Evolutionary conservation across 2,329 filamentous ascomycete genomes (phyloP).

Genomic region (Nothopassalora personata): DNA sequence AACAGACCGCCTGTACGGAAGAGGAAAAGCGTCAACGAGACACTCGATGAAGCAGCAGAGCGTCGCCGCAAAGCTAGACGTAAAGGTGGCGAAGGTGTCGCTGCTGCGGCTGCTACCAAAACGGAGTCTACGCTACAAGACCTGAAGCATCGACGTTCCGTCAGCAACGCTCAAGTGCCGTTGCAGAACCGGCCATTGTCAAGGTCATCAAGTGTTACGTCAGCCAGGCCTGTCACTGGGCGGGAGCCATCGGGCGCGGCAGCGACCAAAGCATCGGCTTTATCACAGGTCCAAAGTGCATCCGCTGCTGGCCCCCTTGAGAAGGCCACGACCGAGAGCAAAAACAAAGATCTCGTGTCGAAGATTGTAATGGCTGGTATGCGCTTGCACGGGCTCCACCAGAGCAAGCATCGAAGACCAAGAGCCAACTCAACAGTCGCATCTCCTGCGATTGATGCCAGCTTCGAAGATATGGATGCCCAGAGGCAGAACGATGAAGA

Average conservation of each 20-base stretch:
- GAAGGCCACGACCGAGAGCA: conserved; percentile 19
- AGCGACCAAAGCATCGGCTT: conserved; percentile 22
- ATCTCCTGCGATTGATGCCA: conserved; percentile 16
- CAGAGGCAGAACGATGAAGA: conserved; percentile 42
- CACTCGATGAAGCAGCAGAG: conserved; percentile 46
- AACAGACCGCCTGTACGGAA: conserved; percentile 33
- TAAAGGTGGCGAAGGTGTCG: conserved; percentile 40
- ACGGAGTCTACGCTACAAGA: conserved; percentile 24
- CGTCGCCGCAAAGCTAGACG: conserved; percentile 39
- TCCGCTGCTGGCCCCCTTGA: conserved; percentile 6
- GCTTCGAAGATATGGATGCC: conserved; percentile 15
- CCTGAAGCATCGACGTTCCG: conserved; percentile 30
- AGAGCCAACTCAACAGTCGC: conserved; percentile 17
- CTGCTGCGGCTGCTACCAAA: conserved; percentile 37
- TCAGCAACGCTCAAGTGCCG: conserved; percentile 22
- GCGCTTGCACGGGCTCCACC: conserved; percentile 47
- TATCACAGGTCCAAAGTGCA: conserved; percentile 25
- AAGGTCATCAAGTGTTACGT: conserved; percentile 29
- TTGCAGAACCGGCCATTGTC: conserved; percentile 25
- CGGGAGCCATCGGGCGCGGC: conserved; percentile 19
- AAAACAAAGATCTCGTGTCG: conserved; percentile 47
- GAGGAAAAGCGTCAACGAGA: conserved; percentile 37
- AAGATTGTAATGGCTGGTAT: conserved; percentile 50
- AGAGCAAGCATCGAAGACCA: conserved; percentile 34
- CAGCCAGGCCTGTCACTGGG: conserved; percentile 16